A percentile compares a stretch with the other conserved stretches of the same genome.
phyloP scores from a whole-genome alignment of 2,329 filamentous ascomycete species.

The Trichoderma aggressivum region DNA sequence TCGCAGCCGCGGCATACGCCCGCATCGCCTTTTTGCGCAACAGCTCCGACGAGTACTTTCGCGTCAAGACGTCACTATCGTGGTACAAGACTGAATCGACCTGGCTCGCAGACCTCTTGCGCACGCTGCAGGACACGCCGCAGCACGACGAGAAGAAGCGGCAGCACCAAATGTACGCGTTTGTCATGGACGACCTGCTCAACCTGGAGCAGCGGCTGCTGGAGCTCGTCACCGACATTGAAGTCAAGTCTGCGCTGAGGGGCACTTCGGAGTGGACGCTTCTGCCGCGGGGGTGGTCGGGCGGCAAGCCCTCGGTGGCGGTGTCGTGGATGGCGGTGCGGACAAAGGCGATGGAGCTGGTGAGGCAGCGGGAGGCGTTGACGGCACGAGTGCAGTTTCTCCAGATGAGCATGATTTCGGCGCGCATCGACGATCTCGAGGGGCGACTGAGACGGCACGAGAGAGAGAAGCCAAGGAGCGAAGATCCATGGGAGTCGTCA shows the following conservation, averaged over 20 bases:
- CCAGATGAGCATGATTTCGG: slow-evolving; percentile 37
- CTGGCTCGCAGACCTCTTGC: slow-evolving; percentile 43
- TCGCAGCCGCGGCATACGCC: slow-evolving; percentile 42
- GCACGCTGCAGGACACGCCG: slow-evolving; percentile 25
- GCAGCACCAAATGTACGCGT: slow-evolving; percentile 45
- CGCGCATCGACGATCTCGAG: slow-evolving; percentile 28
- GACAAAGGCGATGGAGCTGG: slow-evolving; percentile 43
- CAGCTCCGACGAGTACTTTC: slow-evolving; percentile 46
- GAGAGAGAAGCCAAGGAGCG: slow-evolving; percentile 28
- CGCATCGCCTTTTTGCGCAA: slow-evolving; percentile 45
- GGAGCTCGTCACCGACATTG: slow-evolving; percentile 44
- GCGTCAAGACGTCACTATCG: slow-evolving; percentile 43
- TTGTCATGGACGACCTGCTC: slow-evolving; percentile 43
- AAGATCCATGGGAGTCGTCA: background rate
- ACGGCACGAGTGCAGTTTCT: slow-evolving; percentile 46
- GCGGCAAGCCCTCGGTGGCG: slow-evolving; percentile 37
- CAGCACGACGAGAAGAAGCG: slow-evolving; percentile 23
- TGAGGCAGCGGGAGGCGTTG: slow-evolving; percentile 44
- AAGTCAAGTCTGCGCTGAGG: slow-evolving; percentile 28
- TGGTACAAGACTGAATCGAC: slow-evolving; percentile 50
- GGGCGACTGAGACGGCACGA: slow-evolving; percentile 31
- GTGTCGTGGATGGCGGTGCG: slow-evolving; percentile 45
- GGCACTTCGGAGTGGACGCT: slow-evolving; percentile 32
- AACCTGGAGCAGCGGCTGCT: slow-evolving; percentile 44
- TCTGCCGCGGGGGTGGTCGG: slow-evolving; percentile 38